phyloP scores from a whole-genome alignment of 306 rosid genomes.

The Lotus japonicus region DNA sequence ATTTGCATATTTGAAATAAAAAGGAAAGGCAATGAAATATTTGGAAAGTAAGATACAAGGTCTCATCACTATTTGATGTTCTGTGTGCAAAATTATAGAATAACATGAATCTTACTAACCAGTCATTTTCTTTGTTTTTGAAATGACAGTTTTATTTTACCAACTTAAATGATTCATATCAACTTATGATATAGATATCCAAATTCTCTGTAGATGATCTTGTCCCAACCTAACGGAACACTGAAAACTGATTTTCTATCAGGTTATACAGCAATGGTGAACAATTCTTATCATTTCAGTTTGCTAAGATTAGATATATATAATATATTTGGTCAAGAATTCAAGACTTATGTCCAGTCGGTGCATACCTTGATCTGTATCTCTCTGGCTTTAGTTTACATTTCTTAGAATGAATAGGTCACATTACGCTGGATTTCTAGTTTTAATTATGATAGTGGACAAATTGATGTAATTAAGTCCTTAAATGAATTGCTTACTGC shows the following conservation, averaged over 20 bases:
- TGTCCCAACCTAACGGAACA: constrained; percentile 1
- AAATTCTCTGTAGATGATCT: neutral
- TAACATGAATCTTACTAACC: constrained; percentile 6
- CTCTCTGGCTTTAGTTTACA: no score
- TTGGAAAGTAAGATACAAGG: neutral
- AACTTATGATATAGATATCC: neutral
- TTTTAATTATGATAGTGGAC: no score
- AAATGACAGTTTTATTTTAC: neutral
- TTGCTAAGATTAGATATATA: no score
- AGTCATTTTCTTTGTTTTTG: neutral
- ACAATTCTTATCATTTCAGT: neutral
- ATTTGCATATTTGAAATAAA: neutral
- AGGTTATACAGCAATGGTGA: neutral
- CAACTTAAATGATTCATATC: neutral
- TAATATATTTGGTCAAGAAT: no score
- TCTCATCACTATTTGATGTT: neutral
- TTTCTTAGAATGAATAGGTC: no score
- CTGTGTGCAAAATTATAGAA: neutral
- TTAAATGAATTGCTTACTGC: no score
- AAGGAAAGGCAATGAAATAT: neutral
- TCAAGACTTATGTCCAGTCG: no score
- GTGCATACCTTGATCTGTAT: no score
- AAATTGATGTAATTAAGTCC: no score
- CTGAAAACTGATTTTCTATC: neutral
- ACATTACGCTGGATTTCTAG: no score